Percentiles rank a stretch among this genome's conserved stretches.
Evolutionary conservation across 2,329 filamentous ascomycete genomes (phyloP).

Genomic region (Xylaria sp.): DNA sequence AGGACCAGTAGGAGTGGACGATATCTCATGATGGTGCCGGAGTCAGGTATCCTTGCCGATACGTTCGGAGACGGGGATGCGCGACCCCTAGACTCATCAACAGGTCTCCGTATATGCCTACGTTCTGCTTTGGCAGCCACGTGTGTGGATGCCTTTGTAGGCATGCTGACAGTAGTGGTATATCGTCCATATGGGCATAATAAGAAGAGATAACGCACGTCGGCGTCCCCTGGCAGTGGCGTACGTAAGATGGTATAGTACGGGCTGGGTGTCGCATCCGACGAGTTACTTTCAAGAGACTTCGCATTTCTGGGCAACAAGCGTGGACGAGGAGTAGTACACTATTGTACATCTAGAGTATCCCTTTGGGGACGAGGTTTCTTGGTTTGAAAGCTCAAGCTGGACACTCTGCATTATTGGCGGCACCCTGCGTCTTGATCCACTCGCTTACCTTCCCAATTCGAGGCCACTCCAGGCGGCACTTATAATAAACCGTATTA

Average conservation of each 20-base stretch:
- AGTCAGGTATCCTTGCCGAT: conserved; percentile 16
- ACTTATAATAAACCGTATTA: background rate
- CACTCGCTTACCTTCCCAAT: background rate
- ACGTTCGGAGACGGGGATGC: conserved; percentile 1
- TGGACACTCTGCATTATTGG: background rate
- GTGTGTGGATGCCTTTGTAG: conserved; percentile 16
- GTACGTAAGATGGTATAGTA: background rate
- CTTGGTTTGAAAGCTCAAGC: background rate
- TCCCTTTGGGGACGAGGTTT: background rate
- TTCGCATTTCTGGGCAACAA: background rate
- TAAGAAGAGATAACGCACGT: conserved; percentile 21
- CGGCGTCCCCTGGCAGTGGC: conserved; percentile 20
- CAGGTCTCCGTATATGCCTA: conserved; percentile 4
- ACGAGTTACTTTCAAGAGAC: conserved; percentile 1
- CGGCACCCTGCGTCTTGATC: background rate
- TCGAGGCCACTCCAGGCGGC: background rate
- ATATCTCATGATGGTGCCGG: conserved; percentile 8
- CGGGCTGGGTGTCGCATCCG: background rate
- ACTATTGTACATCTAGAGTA: background rate
- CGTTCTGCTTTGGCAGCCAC: conserved; percentile 18
- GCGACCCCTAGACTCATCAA: conserved; percentile 10
- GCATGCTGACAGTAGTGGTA: conserved; percentile 18
- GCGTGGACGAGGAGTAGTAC: conserved; percentile 11
- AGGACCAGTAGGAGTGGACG: conserved; percentile 24
- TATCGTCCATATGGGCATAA: conserved; percentile 7